Conservation (phyloP, 2,329 filamentous ascomycete species). For the Chaetomiaceae sp. region DNA sequence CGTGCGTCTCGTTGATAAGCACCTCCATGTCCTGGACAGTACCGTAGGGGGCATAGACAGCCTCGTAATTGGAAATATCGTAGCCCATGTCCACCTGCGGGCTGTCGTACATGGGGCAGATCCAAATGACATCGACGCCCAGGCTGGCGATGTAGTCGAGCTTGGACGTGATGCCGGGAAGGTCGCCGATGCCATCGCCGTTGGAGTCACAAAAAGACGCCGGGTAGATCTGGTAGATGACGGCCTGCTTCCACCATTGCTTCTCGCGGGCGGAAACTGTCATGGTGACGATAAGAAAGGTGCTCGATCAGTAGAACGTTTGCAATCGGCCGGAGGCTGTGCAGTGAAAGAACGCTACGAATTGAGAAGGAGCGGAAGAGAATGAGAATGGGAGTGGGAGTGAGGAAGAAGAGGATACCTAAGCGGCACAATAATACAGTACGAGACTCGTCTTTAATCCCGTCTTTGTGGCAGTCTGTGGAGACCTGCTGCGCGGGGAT, state of each 20-base stretch:
- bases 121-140: conserved; percentile 50
- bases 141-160: conserved; percentile 47
- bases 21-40: conserved; percentile 60
- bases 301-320: background rate
- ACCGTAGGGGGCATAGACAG: conserved; percentile 53
- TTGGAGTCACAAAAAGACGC: conserved; percentile 53
- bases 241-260: conserved; percentile 51
- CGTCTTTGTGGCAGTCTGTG: background rate
- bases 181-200: conserved; percentile 49
- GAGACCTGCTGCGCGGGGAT: no score
- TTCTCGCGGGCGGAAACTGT: conserved; percentile 1
- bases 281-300: conserved; percentile 2
- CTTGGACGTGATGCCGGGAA: conserved; percentile 50
- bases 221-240: conserved; percentile 55
- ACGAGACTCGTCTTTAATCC: background rate
- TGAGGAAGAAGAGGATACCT: background rate
- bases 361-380: background rate
- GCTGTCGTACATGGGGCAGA: conserved; percentile 37
- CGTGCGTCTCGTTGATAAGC: conserved; percentile 55
- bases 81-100: conserved; percentile 56
- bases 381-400: no score
- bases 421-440: background rate
- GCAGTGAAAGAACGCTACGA: background rate
- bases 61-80: conserved; percentile 62
- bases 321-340: background rate